Base-by-base conservation (phyloP, 177 flowering plant genomes). In the Vitis hybrid region DNA sequence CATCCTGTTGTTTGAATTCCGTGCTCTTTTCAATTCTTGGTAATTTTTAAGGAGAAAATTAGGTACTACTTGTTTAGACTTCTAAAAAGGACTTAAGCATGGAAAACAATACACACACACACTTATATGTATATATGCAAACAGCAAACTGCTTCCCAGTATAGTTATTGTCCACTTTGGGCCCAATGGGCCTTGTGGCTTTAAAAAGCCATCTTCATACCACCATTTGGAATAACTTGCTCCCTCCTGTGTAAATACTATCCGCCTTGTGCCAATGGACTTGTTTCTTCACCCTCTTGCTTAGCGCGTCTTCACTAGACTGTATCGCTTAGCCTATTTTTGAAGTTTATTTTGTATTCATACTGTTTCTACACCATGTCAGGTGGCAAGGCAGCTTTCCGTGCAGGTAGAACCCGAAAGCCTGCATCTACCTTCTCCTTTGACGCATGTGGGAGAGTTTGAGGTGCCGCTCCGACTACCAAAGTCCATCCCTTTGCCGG, bases 321-420 rank as follows among this genome's bases (percentile, higher is more conserved):
- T 38, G 8, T 38, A 38, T 38, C 1, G 47, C 9, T 5, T 5
- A 8, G 47, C 47, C 7, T 38, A 38, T 38, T 38, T 6, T 38
- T 38, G 47, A 38, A 38, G 47, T 38, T 38, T 38, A 38, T 38
- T 38, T 38, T 38, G 47, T 38, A 8, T 38, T 38, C 47, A 38
- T 38, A 38, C 47, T 38, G 47, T 38, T 38, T 6, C 8, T 53
- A 38, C 28, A 24, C 28, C 28, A 24, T 24, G 10, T 55, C 81
- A 95, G 98, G 93, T 94, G 73, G 96, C 89, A 38, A 89, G 98
- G 77, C 99, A 95, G 77, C 88, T 95, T 17, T 76, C 63, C 33
- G 91, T 92, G 68, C 77, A 53, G n/a, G 79, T 95, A 63, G 87
- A 85, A 22, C 97, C 98, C 10, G 97, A 89, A 19, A 94, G 92